Evolutionary conservation across 495 filamentous ascomycete genomes (phyloP), one percentile per base, ranked within the genome.

Genomic region (Glarea lozoyensis): DNA sequence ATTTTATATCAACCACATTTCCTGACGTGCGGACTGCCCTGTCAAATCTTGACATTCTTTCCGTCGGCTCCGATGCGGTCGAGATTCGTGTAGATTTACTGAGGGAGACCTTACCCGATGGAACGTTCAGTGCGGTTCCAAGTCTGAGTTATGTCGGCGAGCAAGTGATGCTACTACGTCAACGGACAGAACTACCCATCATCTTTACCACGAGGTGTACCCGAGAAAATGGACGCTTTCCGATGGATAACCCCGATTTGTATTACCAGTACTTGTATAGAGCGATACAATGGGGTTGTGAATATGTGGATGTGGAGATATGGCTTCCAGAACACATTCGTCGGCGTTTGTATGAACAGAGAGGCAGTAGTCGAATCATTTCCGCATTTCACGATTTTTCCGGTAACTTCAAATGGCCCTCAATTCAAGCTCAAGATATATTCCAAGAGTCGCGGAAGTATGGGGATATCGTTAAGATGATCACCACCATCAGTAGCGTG

Each of bases 331-430:
- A 88, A 59, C 64, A 78, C 9, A 82, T 92, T 42, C 68, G 85
- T 40, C 64, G 65, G 37, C 68, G 59, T 29, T 62, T 92, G n/a
- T 76, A 76, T 18, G 75, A 81, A 56, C 67, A 73, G 33, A 76
- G 83, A 47, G 84, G 86, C 5, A 79, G 74, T 58, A 86, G 81
- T 60, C 76, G 78, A 37, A 86, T 92, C 60, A 86, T 89, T 67
- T 87, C 84, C 4, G 84, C 86, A 2, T 89, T 87, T 49, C 86
- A 92, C 60, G 85, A 92, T 60, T 88, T 88, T 54, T 84, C 83
- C 0, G 84, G 84, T 1, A 78, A 64, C 2, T 88, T 86, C 73
- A 86, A 81, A 54, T 92, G 86, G 86, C 76, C 80, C 4, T 83
- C 84, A 0, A 60, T 72, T 3, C 70, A 78, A 43, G 82, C 84